Evolutionary conservation across 1,139 yeast genomes (phyloP), one percentile per base, ranked within the genome.

Genomic region (Wickerhamomyces sp.): DNA sequence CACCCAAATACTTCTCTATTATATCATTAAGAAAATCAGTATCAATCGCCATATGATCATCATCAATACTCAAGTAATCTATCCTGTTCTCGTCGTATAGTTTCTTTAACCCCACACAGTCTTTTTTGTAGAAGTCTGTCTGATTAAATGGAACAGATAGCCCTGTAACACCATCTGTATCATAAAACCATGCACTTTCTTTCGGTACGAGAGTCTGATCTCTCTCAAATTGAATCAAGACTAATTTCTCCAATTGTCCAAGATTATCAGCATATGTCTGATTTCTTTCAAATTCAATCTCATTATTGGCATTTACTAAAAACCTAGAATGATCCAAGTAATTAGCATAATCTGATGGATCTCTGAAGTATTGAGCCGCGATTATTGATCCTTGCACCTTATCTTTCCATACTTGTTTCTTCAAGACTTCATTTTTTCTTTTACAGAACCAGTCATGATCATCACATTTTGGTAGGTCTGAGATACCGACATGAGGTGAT

Each of bases 401-500:
- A 13, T 68, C 68, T 32, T 70, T 62, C 82, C 90, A 87, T 1
- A 85, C 79, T 55, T 81, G 89, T 34, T 64, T 64, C 59, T 76
- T 81, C 50, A 87, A 63, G 3, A 81, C 43, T 30, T 62, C 69
- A 58, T 84, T 84, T 45, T 81, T 69, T 40, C 69, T 66, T 46
- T 73, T 67, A 58, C 95, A 87, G 1, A 83, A 46, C 79, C 86
- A 81, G 56, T 83, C 86, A 6, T 71, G 65, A 2, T 70, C 62
- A 3, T 62, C 63, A 61, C 95, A 86, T 7, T 72, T 62, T 0
- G 91, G 91, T 40, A 87, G 67, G 51, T 85, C 93, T 54, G 74
- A 71, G 8, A 86, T 79, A 4, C 95, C 95, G 66, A 81, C 75
- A 57, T 87, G 95, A 0, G 95, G 95, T 1, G 90, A 80, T 0